Percentiles rank a stretch among this genome's conserved stretches.
These are phyloP conservation scores for Lodderomyces elongisporus DNA, from an alignment of 1,139 yeast species.

Conservation along the genomic window DNA sequence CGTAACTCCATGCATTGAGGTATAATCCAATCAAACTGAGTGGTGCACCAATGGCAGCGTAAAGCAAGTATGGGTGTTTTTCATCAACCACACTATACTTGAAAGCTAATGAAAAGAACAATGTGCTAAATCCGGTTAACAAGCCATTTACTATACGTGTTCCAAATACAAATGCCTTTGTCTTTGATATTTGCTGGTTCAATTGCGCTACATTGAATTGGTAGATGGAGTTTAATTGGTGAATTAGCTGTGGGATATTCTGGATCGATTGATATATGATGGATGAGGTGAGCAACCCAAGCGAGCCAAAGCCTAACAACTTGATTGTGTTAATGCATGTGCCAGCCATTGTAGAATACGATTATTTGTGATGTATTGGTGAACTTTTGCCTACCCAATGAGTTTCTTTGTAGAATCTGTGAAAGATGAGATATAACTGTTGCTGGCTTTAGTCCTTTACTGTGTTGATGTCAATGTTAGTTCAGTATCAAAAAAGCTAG, in stretches of 20 bases:
- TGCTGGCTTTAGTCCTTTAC: no score
- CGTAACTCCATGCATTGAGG: conserved; percentile 16
- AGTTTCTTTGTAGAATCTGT: no score
- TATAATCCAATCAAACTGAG: conserved; percentile 25
- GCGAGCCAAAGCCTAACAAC: conserved; percentile 46
- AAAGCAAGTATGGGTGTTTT: conserved; percentile 53
- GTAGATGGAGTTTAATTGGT: conserved; percentile 18
- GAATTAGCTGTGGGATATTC: conserved; percentile 33
- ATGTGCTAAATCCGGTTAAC: conserved; percentile 35
- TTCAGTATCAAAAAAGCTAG: no score
- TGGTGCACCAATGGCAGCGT: conserved; percentile 51
- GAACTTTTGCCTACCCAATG: no score
- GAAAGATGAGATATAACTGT: no score
- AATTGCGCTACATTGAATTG: conserved; percentile 8
- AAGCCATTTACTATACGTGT: conserved; percentile 28
- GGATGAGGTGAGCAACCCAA: conserved; percentile 46
- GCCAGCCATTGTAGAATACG: conserved; percentile 33
- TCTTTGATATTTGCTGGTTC: conserved; percentile 7
- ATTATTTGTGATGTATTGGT: no score
- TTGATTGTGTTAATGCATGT: conserved; percentile 48
- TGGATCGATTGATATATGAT: conserved; percentile 34
- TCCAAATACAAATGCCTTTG: conserved; percentile 18
- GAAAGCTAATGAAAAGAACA: conserved; percentile 40
- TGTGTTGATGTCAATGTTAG: no score
- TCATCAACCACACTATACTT: conserved; percentile 37